Conservation (phyloP, 371 early-diverging fungal species). For the Mortierella sp. region DNA sequence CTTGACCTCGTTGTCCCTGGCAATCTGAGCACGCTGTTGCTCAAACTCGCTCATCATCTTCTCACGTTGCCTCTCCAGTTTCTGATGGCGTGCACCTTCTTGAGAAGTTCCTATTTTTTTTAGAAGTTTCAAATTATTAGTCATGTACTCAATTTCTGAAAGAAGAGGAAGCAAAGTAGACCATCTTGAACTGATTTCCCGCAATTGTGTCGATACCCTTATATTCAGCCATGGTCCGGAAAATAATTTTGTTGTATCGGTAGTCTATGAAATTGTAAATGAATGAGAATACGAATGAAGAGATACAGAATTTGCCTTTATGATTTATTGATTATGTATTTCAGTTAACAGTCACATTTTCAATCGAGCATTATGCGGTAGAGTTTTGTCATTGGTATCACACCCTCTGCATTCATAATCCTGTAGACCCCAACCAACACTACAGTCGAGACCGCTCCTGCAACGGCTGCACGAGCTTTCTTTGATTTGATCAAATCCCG, state of each 20-base stretch:
- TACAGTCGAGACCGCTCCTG: conserved; percentile 17
- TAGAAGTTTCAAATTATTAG: background rate
- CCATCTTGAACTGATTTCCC: too few species aligned
- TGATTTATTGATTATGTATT: background rate
- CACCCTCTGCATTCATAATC: conserved; percentile 24
- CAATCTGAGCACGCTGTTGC: conserved; percentile 81
- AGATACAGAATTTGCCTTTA: background rate
- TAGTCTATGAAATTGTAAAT: too few species aligned
- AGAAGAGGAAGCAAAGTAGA: background rate
- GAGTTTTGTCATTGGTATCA: conserved; percentile 29
- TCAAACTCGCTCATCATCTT: conserved; percentile 82
- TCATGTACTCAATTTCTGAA: background rate
- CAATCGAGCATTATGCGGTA: conserved; percentile 6
- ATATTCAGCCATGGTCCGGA: conserved; percentile 58
- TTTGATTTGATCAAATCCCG: conserved; percentile 20
- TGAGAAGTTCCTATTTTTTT: conserved; percentile 34
- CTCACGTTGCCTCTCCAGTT: conserved; percentile 82
- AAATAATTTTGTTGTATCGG: background rate
- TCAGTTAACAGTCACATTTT: background rate
- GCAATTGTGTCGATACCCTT: conserved; percentile 39
- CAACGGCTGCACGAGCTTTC: conserved; percentile 4
- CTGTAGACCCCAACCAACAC: conserved; percentile 27
- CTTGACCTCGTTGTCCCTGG: conserved; percentile 82
- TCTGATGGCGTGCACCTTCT: conserved; percentile 77
- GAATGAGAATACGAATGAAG: background rate